A percentile compares a stretch with the other conserved stretches of the same genome.
phyloP scores from a whole-genome alignment of 805 yeast species.

The Lipomyces sp. region DNA sequence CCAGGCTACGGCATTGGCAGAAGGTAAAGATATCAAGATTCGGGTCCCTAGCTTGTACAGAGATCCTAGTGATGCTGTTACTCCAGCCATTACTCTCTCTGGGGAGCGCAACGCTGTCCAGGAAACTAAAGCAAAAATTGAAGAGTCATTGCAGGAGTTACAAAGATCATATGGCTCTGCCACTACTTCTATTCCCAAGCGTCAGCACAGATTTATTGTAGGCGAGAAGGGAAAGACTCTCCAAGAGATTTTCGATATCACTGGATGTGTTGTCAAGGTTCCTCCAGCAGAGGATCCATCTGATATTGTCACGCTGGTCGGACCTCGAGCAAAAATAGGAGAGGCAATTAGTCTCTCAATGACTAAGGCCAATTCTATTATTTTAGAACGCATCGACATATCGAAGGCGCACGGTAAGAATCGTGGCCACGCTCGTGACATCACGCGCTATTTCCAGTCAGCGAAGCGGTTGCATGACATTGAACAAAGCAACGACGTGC shows the following conservation, averaged over 20 bases:
- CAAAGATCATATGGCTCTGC: conserved; percentile 55
- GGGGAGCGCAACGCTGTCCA: conserved; percentile 75
- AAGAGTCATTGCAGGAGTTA: conserved; percentile 52
- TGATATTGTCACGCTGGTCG: conserved; percentile 61
- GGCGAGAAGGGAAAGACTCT: conserved; percentile 50
- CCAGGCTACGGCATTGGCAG: conserved; percentile 45
- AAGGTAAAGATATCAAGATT: conserved; percentile 41
- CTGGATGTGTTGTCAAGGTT: conserved; percentile 45
- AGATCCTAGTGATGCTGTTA: conserved; percentile 8
- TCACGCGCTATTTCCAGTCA: conserved; percentile 64
- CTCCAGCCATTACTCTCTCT: conserved; percentile 56
- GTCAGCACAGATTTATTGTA: conserved; percentile 66
- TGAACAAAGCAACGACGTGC: conserved; percentile 51
- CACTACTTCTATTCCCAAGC: conserved; percentile 65
- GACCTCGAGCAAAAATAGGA: conserved; percentile 55
- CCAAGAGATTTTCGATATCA: conserved; percentile 40
- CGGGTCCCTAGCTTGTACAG: conserved; percentile 31
- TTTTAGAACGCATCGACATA: conserved; percentile 74
- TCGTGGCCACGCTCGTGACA: conserved; percentile 67
- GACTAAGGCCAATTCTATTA: conserved; percentile 60
- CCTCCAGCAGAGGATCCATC: conserved; percentile 54
- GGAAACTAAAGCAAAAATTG: conserved; percentile 58
- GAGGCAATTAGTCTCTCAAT: conserved; percentile 69
- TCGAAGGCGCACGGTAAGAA: conserved; percentile 77
- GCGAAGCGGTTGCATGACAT: conserved; percentile 46